Conservation (phyloP, 352 stramenopile genomes). For the Hyaloperonospora arabidopsidis region DNA sequence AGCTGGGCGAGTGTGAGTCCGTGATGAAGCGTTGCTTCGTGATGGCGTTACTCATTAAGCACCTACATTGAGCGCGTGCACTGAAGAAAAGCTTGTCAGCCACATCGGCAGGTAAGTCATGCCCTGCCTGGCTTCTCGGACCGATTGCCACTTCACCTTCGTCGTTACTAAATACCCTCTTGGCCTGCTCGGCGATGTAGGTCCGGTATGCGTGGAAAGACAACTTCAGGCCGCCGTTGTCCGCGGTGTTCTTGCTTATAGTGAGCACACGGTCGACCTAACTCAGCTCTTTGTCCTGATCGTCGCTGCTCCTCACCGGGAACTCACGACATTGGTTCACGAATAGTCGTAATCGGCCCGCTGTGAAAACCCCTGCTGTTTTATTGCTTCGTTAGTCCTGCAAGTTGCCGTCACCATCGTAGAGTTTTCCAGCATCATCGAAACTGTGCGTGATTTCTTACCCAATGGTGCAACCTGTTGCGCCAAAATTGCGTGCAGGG, state of each 20-base stretch:
- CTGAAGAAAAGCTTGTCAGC: constrained; percentile 70
- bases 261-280: constrained; percentile 76
- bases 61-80: constrained; percentile 70
- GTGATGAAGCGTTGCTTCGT: constrained; percentile 43
- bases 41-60: constrained; percentile 52
- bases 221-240: constrained; percentile 75
- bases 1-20: constrained; percentile 56
- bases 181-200: constrained; percentile 21
- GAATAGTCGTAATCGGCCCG: constrained; percentile 56
- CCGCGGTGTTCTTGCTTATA: constrained; percentile 75
- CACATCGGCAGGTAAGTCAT: constrained; percentile 11
- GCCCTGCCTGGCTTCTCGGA: constrained; percentile 16
- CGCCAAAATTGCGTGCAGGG: constrained; percentile 89
- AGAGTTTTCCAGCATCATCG: constrained; percentile 89
- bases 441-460: constrained; percentile 96
- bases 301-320: constrained; percentile 31
- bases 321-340: constrained; percentile 57
- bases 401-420: constrained; percentile 84
- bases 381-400: constrained; percentile 89
- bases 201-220: constrained; percentile 53
- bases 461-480: constrained; percentile 89
- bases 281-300: constrained; percentile 40
- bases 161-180: constrained; percentile 16
- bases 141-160: constrained; percentile 11
- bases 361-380: constrained; percentile 69